phyloP scores from a whole-genome alignment of 257 asterid genomes.

The Thymus quinquecostatus region DNA sequence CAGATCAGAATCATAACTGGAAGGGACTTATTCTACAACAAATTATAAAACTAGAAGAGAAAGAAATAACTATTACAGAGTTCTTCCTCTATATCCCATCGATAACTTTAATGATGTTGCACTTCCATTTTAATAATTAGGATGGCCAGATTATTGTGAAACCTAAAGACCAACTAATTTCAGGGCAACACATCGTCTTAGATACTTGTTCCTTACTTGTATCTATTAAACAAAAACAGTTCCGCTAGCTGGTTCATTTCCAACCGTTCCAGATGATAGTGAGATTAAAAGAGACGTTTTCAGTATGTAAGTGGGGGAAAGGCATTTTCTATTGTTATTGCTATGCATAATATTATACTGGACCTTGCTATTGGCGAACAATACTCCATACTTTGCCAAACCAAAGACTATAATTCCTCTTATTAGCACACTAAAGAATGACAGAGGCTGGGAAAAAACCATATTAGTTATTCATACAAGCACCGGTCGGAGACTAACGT shows the following conservation, averaged over 20 bases:
- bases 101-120: background rate
- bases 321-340: background rate
- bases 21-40: background rate
- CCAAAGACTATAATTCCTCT: background rate
- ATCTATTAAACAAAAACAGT: background rate
- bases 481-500: background rate
- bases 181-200: background rate
- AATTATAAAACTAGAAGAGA: background rate
- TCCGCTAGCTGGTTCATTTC: background rate
- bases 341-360: background rate
- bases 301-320: background rate
- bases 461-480: background rate
- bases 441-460: background rate
- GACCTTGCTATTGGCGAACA: background rate
- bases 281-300: background rate
- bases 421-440: conserved; percentile 1
- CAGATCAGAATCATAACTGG: background rate
- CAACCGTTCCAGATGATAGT: background rate
- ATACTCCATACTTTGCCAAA: background rate
- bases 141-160: background rate
- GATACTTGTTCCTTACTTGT: background rate
- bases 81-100: background rate
- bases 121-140: conserved; percentile 10
- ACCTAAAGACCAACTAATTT: conserved; percentile 7
- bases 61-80: background rate